Conservation (phyloP, 2,329 filamentous ascomycete genomes). For the Pestalotiopsis sp. region DNA sequence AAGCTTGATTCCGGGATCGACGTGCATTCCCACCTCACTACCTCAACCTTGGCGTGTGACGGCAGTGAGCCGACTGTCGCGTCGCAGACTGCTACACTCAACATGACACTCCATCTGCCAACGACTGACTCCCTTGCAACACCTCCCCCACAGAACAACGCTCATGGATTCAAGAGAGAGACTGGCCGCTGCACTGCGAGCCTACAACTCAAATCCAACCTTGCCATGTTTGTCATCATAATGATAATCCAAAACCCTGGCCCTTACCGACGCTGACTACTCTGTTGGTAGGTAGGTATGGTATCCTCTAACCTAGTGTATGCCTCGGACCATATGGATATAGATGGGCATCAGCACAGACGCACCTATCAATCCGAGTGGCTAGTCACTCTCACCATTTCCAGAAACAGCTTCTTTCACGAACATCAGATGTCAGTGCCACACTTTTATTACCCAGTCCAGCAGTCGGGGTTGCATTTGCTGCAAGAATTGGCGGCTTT, state of each 20-base stretch:
- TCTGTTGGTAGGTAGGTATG: too few relatives aligned
- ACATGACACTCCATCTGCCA: background rate
- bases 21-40: background rate
- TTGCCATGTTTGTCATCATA: background rate
- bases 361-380: background rate
- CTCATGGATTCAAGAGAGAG: background rate
- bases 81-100: background rate
- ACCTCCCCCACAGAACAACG: background rate
- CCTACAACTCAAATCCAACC: background rate
- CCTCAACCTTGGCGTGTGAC: background rate
- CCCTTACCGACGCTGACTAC: too few relatives aligned
- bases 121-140: background rate
- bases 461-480: background rate
- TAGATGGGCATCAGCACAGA: background rate
- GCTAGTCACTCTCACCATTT: background rate
- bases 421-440: background rate
- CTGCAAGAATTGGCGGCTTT: background rate
- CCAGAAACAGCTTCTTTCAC: background rate
- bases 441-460: background rate
- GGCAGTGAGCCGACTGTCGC: background rate
- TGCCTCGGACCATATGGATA: background rate
- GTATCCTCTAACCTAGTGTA: too few relatives aligned
- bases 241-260: too few relatives aligned
- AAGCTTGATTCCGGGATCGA: slow-evolving; percentile 15
- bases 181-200: background rate